Conservation (phyloP, 805 yeast species). For the Nematodospora valgi region DNA sequence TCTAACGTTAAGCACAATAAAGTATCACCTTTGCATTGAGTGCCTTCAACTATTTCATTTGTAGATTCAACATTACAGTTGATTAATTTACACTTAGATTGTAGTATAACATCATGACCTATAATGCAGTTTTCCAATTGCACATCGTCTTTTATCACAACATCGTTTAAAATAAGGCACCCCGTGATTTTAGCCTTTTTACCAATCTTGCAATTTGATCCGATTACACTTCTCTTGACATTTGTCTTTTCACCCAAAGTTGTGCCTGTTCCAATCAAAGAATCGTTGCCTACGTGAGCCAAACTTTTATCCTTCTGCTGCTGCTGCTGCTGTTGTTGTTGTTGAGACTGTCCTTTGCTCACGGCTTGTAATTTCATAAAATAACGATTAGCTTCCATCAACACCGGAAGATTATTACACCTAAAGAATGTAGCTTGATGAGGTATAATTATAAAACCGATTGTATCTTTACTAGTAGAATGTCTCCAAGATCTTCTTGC, state of each 20-base stretch:
- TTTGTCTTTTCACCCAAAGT: conserved; percentile 75
- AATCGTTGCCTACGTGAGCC: conserved; percentile 86
- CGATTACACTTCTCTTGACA: conserved; percentile 82
- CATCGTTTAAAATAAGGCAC: conserved; percentile 72
- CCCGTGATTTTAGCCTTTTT: conserved; percentile 86
- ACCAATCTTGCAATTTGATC: conserved; percentile 73
- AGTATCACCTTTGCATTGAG: conserved; percentile 57
- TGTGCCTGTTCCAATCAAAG: conserved; percentile 69
- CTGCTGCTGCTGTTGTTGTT: conserved; percentile 22
- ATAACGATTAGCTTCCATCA: conserved; percentile 84
- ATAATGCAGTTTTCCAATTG: conserved; percentile 82
- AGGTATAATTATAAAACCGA: conserved; percentile 72
- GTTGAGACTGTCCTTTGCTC: conserved; percentile 12
- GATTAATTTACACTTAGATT: conserved; percentile 60
- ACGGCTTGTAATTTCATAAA: conserved; percentile 63
- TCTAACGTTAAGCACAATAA: conserved; percentile 42
- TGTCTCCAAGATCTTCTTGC: conserved; percentile 94
- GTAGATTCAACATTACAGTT: conserved; percentile 86
- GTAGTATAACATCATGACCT: conserved; percentile 66
- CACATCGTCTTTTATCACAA: conserved; percentile 73
- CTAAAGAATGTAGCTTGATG: conserved; percentile 68
- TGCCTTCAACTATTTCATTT: conserved; percentile 60
- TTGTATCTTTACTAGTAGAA: conserved; percentile 50
- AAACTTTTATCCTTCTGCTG: conserved; percentile 47
- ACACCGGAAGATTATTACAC: conserved; percentile 73